Evolutionary conservation across 1,139 yeast species (phyloP).

Genomic region (Yamadazyma membranifaciens): DNA sequence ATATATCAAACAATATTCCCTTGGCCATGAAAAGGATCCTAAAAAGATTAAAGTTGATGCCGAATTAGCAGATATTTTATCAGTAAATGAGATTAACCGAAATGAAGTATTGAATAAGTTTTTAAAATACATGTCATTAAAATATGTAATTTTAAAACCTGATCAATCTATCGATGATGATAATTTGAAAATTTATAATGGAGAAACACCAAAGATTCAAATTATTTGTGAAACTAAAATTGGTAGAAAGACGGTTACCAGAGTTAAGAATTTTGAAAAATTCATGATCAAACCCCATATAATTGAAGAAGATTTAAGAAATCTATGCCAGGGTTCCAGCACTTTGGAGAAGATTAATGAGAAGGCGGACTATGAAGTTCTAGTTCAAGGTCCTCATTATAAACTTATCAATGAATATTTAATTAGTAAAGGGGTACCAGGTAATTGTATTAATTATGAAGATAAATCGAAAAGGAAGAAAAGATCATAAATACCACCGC

Average conservation of each 20-base stretch:
- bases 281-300: constrained; percentile 65
- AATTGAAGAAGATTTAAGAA: constrained; percentile 67
- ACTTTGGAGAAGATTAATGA: constrained; percentile 50
- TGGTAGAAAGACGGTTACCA: constrained; percentile 79
- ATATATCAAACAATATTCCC: constrained; percentile 53
- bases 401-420: constrained; percentile 57
- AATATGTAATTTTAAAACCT: constrained; percentile 55
- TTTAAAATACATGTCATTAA: constrained; percentile 53
- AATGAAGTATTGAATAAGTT: constrained; percentile 57
- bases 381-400: constrained; percentile 91
- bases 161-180: constrained; percentile 35
- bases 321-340: constrained; percentile 86
- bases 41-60: constrained; percentile 58
- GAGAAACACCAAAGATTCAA: constrained; percentile 64
- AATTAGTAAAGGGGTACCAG: constrained; percentile 64
- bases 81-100: constrained; percentile 23
- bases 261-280: constrained; percentile 65
- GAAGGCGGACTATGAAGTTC: constrained; percentile 64
- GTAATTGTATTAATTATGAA: constrained; percentile 62
- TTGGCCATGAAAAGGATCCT: constrained; percentile 47
- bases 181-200: constrained; percentile 40
- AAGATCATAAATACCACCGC: constrained; percentile 2
- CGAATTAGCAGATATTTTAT: constrained; percentile 25
- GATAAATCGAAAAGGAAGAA: constrained; percentile 63
- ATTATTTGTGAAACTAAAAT: constrained; percentile 75